Conservation (phyloP, 176 grass and related monocot species). For the Oryza nivara region DNA sequence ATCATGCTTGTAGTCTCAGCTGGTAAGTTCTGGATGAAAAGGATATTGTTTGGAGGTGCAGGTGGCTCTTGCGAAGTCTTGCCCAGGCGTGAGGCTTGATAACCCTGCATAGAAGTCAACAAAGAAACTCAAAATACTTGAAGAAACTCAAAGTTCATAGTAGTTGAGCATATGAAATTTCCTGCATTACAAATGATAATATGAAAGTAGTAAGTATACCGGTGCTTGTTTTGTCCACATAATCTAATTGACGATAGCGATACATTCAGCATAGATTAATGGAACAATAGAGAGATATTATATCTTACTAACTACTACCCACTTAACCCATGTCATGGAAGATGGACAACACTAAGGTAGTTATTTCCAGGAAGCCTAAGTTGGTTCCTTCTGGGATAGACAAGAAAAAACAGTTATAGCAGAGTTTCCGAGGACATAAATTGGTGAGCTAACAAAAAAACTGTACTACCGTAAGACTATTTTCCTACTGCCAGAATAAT, state of each 20-base stretch:
- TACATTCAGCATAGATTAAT: conserved; percentile 16
- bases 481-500: conserved; percentile 22
- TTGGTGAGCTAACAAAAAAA: conserved; percentile 24
- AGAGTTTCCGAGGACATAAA: not conserved
- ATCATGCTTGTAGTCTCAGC: conserved; percentile 85
- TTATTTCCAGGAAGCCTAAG: not conserved
- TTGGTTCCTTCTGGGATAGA: conserved; percentile 12
- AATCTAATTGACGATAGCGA: conserved; percentile 2
- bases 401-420: conserved; percentile 18
- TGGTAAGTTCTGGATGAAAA: conserved; percentile 94
- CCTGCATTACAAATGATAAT: not conserved
- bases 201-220: conserved; percentile 17
- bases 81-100: conserved; percentile 56
- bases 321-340: conserved; percentile 28
- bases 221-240: conserved; percentile 29
- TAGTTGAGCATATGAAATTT: conserved; percentile 1
- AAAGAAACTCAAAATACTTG: conserved; percentile 23
- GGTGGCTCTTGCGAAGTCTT: conserved; percentile 55
- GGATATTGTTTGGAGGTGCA: conserved; percentile 86
- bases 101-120: conserved; percentile 44
- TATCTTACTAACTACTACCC: conserved; percentile 39
- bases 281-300: conserved; percentile 22
- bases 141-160: conserved; percentile 25
- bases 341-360: not conserved
- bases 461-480: not conserved